These are phyloP conservation scores for Meira nashicola DNA, from an alignment of 1,284 basidiomycete species.

Conservation along the genomic window DNA sequence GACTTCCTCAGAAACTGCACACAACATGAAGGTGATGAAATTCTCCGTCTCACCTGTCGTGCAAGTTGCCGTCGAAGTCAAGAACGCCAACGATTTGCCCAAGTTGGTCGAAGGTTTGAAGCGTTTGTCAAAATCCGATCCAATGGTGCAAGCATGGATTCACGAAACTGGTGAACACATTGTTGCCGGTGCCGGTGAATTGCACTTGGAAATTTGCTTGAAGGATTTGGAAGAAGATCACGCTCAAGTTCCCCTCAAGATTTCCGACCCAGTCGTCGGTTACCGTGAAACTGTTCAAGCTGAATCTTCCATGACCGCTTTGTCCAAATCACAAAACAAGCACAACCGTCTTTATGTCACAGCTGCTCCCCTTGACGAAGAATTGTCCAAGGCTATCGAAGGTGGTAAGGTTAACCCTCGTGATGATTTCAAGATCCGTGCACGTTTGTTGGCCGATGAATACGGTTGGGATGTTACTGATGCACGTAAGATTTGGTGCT, in stretches of 20 bases:
- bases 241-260: slow-evolving; percentile 97
- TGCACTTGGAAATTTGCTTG: slow-evolving; percentile 98
- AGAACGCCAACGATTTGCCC: slow-evolving; percentile 97
- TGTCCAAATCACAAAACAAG: slow-evolving; percentile 99
- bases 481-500: slow-evolving; percentile 99
- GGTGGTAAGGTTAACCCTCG: slow-evolving; percentile 77
- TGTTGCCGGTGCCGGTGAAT: slow-evolving; percentile 97
- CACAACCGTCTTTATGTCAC: slow-evolving; percentile 97
- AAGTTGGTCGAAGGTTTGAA: slow-evolving; percentile 99
- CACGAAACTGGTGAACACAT: slow-evolving; percentile 93
- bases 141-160: slow-evolving; percentile 97
- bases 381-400: slow-evolving; percentile 90
- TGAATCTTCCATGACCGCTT: slow-evolving; percentile 89
- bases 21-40: slow-evolving; percentile 99
- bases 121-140: slow-evolving; percentile 99
- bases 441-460: slow-evolving; percentile 91
- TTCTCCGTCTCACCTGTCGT: slow-evolving; percentile 90
- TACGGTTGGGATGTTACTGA: slow-evolving; percentile 99
- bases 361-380: slow-evolving; percentile 88
- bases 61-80: slow-evolving; percentile 98
- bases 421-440: slow-evolving; percentile 96
- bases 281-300: slow-evolving; percentile 97
- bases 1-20: slow-evolving; percentile 93
- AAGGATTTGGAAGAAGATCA: slow-evolving; percentile 99
- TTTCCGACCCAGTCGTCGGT: slow-evolving; percentile 95